Evolutionary conservation across 2,329 filamentous ascomycete genomes (phyloP).

Genomic region (Penicillium aurantiogriseum): DNA sequence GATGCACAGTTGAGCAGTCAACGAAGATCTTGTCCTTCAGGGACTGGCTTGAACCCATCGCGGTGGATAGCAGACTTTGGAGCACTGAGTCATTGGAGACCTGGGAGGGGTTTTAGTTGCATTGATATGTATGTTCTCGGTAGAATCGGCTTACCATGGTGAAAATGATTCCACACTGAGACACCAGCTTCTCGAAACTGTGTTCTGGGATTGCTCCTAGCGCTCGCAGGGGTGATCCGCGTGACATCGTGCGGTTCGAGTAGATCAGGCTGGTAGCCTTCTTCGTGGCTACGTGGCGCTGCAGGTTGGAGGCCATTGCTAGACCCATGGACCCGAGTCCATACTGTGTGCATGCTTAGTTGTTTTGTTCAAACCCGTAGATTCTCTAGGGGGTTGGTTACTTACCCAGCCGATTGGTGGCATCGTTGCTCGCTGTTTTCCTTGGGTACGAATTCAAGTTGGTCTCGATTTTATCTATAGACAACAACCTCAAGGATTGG

Average conservation of each 20-base stretch:
- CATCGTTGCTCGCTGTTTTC: slow-evolving; percentile 22
- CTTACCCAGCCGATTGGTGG: slow-evolving; percentile 39
- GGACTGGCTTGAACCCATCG: slow-evolving; percentile 25
- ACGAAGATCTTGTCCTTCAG: slow-evolving; percentile 75
- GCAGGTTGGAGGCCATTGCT: slow-evolving; percentile 46
- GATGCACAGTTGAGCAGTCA: slow-evolving; percentile 84
- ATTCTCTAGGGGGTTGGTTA: not conserved
- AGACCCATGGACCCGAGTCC: slow-evolving; percentile 49
- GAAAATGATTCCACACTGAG: slow-evolving; percentile 42
- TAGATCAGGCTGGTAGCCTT: slow-evolving; percentile 37
- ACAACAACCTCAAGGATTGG: too few relatives aligned
- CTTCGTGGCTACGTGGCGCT: slow-evolving; percentile 39
- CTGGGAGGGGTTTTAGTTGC: slow-evolving; percentile 20
- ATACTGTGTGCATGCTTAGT: slow-evolving; percentile 28
- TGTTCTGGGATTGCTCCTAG: slow-evolving; percentile 36
- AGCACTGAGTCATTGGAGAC: slow-evolving; percentile 45
- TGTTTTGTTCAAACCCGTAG: not conserved
- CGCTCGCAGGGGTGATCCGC: slow-evolving; percentile 37
- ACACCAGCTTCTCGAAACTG: slow-evolving; percentile 36
- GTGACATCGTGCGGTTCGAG: slow-evolving; percentile 44
- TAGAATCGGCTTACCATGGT: slow-evolving; percentile 32
- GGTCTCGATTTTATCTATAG: not conserved
- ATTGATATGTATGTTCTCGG: not conserved
- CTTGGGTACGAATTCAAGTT: not conserved
- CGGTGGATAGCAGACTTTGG: slow-evolving; percentile 29